Base-by-base conservation (phyloP, 257 asterid genomes). In the Ajuga chamaepitys region DNA sequence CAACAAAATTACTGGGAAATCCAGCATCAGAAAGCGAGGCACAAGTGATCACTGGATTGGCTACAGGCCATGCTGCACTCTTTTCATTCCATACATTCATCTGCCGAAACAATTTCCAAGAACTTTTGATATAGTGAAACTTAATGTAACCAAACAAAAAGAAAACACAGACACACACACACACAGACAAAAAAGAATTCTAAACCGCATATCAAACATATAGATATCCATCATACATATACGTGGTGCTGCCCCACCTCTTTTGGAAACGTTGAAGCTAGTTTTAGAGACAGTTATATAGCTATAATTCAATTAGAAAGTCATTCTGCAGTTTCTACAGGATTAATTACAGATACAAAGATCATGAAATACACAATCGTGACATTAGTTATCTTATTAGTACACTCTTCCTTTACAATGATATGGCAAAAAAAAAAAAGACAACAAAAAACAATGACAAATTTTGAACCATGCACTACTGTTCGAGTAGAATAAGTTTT, bases 61-160 rank as follows among this genome's bases (percentile, higher is more conserved):
- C 96, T 13, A 89, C 87, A 38, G 99, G 97, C 97, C 99, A 93
- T 42, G 99, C 96, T 77, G 94, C 84, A 79, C 73, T 78, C 50
- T 80, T 64, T 48, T 90, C 79, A 73, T 74, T 87, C 86, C 91
- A 81, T 38, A 84, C 64, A 70, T 84, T 83, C 83, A 82, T 81
- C 97, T 93, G 87, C 69, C 58, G 37, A 73, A 40, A 13, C 66
- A 70, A 62, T 69, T 79, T 42, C 12, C 65, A 41, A 17, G 9
- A 34, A 32, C 16, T 46, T 57, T 12, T 32, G 13, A 30, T 13
- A 55, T 28, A 7, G 4, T 7, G 24, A 20, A 30, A 28, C 28
- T 13, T 1, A 30, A 14, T 11, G n/a, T n/a, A n/a, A n/a, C 9
- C 34, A 20, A n/a, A n/a, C n/a, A n/a, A n/a, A n/a, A n/a, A n/a